A percentile compares a stretch with the other conserved stretches of the same genome.
Conservation (phyloP, 768 basidiomycete species). For the Pleurotus ostreatus region DNA sequence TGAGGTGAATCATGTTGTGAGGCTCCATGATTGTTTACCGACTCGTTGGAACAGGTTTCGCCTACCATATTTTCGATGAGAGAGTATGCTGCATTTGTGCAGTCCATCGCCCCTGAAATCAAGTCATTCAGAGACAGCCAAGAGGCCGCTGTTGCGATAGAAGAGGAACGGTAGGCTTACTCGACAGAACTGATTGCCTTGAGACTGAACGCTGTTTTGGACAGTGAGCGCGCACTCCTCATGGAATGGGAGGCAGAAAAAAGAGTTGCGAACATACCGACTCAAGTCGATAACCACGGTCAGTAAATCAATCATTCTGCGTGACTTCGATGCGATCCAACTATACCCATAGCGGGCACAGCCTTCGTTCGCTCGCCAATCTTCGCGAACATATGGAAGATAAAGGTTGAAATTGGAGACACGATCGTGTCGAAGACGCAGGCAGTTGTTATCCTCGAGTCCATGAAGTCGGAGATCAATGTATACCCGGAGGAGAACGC, state of each 20-base stretch:
- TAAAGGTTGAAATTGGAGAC: conserved; percentile 40
- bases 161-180: conserved; percentile 36
- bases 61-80: conserved; percentile 48
- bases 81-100: conserved; percentile 39
- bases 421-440: conserved; percentile 35
- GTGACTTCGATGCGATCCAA: not conserved
- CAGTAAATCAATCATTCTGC: no score
- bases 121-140: conserved; percentile 37
- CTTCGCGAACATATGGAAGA: conserved; percentile 47
- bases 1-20: conserved; percentile 27
- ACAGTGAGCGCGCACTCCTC: conserved; percentile 39
- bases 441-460: conserved; percentile 49
- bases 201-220: no score
- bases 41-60: conserved; percentile 37
- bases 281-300: no score
- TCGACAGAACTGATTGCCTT: no score
- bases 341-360: conserved; percentile 2
- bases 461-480: conserved; percentile 64
- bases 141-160: conserved; percentile 25
- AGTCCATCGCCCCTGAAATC: conserved; percentile 37
- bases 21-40: not conserved
- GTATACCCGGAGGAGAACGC: conserved; percentile 40
- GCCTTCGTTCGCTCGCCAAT: conserved; percentile 29
- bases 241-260: conserved; percentile 37
- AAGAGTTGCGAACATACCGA: not conserved